Evolutionary conservation across 106 monocot genomes (phyloP), one percentile per base, ranked within the genome.

Genomic region (Dendrobium chrysotoxum): DNA sequence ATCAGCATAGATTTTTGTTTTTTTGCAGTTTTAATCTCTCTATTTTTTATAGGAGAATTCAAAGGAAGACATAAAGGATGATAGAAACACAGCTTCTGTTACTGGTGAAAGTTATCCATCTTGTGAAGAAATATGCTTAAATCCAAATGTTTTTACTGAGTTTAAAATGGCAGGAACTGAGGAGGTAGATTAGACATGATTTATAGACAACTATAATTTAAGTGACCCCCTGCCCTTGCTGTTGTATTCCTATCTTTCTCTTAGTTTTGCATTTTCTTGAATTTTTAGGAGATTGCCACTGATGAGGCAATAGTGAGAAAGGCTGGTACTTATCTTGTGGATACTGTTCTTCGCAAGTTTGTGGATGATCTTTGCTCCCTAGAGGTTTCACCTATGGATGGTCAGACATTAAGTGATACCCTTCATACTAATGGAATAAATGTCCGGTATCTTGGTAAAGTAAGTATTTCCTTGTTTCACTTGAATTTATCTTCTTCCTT

Each of bases 321-420:
- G 83, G 93, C 86, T 83, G 83, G 89, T 79, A 83, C 87, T 18
- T 93, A 95, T 90, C 95, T 99, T 30, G 26, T 86, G 50, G 93
- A 99, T 80, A 82, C 82, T 47, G 89, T 95, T 78, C 79, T 99
- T 61, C 95, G 91, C 39, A 99, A 95, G 79, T 95, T 95, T 89
- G 90, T 93, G 67, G 84, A 95, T 87, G 99, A 95, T 79, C 91
- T 99, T 80, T 95, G 89, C 57, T 79, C 85, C 42, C 92, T 99
- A 79, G 99, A 99, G 21, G 74, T 95, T 53, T 95, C 99, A 79
- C 99, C 99, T 20, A 93, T 99, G 99, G 99, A 99, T 93, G 99
- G 99, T n/a, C 91, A 93, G 80, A 91, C 95, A 72, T 90, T 99
- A 79, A 91, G 90, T 65, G 99, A 99, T 81, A 87, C 90, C 53